Base-by-base conservation (phyloP, 139 green algal genomes). In the Chlorella sorokiniana region DNA sequence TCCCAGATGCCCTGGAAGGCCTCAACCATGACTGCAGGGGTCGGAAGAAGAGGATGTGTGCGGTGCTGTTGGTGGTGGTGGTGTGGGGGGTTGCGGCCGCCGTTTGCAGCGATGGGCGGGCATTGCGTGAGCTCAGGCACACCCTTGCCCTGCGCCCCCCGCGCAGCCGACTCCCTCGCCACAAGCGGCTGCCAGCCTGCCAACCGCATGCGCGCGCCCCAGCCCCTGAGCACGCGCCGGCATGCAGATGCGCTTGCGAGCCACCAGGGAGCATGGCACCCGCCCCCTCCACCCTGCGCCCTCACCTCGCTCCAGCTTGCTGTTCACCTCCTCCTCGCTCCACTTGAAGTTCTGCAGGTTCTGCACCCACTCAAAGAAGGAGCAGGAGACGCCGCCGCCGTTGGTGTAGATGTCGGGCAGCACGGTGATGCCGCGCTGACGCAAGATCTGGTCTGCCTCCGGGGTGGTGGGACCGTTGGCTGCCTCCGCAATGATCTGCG, bases 321-420 rank as follows among this genome's bases (percentile, higher is more conserved):
- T 31, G 69, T 92, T 91, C 0, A 97, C 91, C 67, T 96, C 94
- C 14, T 93, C 88, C 79, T 95, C 90, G 62, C 91, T 91, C 90
- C 91, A 94, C 74, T 90, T 90, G 77, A 95, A 89, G 83, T 93
- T 93, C 69, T 93, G 89, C 64, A 92, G 88, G 86, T 94, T 94
- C 81, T 95, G 91, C 11, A 96, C 93, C 90, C 91, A 96, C 82
- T 97, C 93, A 75, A 96, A 95, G 86, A 94, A 98, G 65, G 84
- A 93, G 38, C 95, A 92, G 0, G 90, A 90, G 37, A 95, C 91
- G 38, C 85, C 88, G 29, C 84, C 86, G 25, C 87, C 89, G 73
- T 91, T 93, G 31, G 70, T 42, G 68, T 89, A 89, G 64, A 92
- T 91, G 71, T 93, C 90, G 4, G 90, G 90, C 31, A 92, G 75